phyloP scores from a whole-genome alignment of 352 stramenopile species.

The Stramenopiles sp. region DNA sequence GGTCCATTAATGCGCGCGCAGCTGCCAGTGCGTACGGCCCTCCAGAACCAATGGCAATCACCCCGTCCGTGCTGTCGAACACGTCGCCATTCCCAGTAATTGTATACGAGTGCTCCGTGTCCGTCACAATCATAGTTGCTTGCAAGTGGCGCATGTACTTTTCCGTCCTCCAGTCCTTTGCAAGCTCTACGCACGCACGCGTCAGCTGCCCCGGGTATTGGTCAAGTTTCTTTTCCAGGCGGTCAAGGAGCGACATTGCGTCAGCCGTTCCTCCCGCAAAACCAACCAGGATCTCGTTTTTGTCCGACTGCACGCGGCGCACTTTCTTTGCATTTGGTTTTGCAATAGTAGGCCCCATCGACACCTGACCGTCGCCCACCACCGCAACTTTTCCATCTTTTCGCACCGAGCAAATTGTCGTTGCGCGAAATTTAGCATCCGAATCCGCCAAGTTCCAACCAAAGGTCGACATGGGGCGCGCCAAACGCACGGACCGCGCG shows the following conservation, averaged over 20 bases:
- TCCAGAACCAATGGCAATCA: constrained; percentile 82
- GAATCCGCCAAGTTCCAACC: background rate
- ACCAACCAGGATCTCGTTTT: constrained; percentile 77
- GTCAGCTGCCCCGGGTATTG: constrained; percentile 90
- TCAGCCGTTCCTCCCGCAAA: constrained; percentile 92
- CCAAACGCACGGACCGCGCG: too few species aligned
- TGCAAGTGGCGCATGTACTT: constrained; percentile 92
- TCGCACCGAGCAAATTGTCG: constrained; percentile 91
- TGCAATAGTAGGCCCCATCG: constrained; percentile 74
- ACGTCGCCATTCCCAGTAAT: constrained; percentile 95
- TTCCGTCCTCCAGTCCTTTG: constrained; percentile 94
- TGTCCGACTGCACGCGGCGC: constrained; percentile 47
- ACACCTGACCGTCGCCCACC: constrained; percentile 92
- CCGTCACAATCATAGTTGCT: constrained; percentile 72
- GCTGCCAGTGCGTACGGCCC: constrained; percentile 79
- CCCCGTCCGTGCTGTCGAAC: constrained; percentile 80
- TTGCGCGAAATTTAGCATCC: constrained; percentile 55
- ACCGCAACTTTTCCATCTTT: constrained; percentile 79
- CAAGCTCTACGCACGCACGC: constrained; percentile 88
- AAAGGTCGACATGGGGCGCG: too few species aligned
- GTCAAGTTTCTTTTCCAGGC: constrained; percentile 91
- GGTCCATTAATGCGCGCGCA: constrained; percentile 78
- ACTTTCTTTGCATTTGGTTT: constrained; percentile 97
- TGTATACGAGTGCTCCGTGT: constrained; percentile 83
- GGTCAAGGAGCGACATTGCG: constrained; percentile 92